Percentiles rank a stretch among this genome's conserved stretches.
Evolutionary conservation across 306 rosid species (phyloP).

Genomic region (Ziziphus jujuba): DNA sequence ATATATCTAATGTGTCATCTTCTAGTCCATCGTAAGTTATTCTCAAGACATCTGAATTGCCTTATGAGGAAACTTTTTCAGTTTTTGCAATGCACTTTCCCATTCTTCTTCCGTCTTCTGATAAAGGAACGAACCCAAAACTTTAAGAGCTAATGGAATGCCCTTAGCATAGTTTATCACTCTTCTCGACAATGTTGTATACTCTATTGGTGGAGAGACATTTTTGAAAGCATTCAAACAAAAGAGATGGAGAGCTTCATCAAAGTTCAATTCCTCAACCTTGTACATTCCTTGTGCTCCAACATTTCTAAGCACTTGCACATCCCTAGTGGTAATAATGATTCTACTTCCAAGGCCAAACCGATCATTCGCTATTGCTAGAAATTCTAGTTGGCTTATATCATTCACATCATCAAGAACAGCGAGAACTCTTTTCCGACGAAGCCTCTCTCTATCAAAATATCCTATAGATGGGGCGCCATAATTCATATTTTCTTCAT

Average conservation of each 20-base stretch:
- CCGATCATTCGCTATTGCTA: no score
- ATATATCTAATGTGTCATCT: conserved; percentile 14
- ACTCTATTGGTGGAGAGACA: neutral
- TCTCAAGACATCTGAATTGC: conserved; percentile 9
- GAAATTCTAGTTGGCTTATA: neutral
- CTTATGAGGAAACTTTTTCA: conserved; percentile 13
- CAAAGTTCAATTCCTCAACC: conserved; percentile 9
- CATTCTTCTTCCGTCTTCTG: conserved; percentile 7
- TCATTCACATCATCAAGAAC: conserved; percentile 23
- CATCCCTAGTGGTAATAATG: conserved; percentile 27
- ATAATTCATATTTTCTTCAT: neutral
- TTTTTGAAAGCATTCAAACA: conserved; percentile 13
- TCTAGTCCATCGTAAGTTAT: conserved; percentile 31
- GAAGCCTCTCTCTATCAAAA: neutral
- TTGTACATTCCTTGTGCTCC: neutral
- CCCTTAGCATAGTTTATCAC: conserved; percentile 4
- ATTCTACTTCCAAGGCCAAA: conserved; percentile 30
- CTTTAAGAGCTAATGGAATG: conserved; percentile 25
- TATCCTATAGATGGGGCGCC: neutral
- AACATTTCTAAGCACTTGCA: conserved; percentile 8
- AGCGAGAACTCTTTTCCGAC: neutral
- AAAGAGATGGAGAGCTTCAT: conserved; percentile 22
- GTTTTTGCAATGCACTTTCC: conserved; percentile 11
- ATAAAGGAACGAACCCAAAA: conserved; percentile 12
- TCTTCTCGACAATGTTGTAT: neutral